Evolutionary conservation across 139 green algal genomes (phyloP).

Genomic region (Gonium pectorale): DNA sequence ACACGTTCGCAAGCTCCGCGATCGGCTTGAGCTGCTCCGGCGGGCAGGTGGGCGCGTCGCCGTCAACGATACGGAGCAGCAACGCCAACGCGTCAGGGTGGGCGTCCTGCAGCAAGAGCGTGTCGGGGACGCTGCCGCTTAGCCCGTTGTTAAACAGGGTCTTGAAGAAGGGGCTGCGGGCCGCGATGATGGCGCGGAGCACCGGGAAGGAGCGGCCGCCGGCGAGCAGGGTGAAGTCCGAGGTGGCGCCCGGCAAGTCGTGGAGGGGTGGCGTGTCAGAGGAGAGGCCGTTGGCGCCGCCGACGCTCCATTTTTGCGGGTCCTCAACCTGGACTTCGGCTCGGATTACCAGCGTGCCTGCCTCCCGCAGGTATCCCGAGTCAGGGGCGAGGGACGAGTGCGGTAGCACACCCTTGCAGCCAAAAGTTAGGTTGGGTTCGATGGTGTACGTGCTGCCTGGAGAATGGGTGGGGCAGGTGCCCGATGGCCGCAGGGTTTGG

Average conservation of each 20-base stretch:
- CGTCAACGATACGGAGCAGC: not conserved
- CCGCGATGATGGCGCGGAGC: conserved; percentile 1
- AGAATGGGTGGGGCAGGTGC: too few species aligned
- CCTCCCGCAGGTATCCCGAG: not conserved
- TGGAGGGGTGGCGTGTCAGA: not conserved
- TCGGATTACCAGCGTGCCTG: not conserved
- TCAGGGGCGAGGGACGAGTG: conserved; percentile 12
- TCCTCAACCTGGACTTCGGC: not conserved
- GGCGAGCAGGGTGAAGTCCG: not conserved
- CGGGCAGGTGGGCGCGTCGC: not conserved
- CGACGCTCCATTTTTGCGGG: too few species aligned
- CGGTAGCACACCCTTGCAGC: conserved; percentile 56
- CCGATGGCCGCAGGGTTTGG: too few species aligned
- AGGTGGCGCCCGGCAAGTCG: not conserved
- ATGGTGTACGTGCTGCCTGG: not conserved
- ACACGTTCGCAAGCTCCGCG: not conserved
- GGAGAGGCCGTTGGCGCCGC: too few species aligned
- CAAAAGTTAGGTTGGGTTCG: conserved; percentile 1
- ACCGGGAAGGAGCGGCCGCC: not conserved
- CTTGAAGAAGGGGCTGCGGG: not conserved
- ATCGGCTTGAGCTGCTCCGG: not conserved
- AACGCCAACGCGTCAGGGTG: not conserved
- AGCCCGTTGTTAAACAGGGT: not conserved
- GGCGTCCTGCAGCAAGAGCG: not conserved
- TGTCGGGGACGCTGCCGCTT: not conserved